phyloP scores from a whole-genome alignment of 345 rosid genomes.

The Hirschfeldia incana region DNA sequence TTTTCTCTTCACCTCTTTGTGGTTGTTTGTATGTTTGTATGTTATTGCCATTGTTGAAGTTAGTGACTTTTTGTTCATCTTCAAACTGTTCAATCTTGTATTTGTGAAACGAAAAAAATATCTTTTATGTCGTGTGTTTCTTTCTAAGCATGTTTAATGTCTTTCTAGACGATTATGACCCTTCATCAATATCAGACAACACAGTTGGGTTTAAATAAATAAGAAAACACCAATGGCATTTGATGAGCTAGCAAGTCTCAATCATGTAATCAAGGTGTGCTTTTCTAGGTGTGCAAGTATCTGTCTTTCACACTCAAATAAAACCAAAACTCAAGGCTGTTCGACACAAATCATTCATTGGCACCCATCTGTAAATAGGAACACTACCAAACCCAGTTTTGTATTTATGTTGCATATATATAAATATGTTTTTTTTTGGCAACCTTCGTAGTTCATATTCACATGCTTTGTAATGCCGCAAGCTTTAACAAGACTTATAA shows the following conservation, averaged over 20 bases:
- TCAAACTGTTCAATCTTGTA: conserved; percentile 11
- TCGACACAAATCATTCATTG: conserved; percentile 21
- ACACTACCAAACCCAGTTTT: conserved; percentile 24
- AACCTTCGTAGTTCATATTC: neutral
- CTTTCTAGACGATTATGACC: conserved; percentile 28
- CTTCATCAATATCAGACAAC: conserved; percentile 23
- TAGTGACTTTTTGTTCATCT: conserved; percentile 28
- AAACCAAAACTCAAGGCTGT: conserved; percentile 39
- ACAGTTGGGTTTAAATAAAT: neutral
- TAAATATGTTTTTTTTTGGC: neutral
- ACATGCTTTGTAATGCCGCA: conserved; percentile 40
- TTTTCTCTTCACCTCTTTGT: conserved; percentile 6
- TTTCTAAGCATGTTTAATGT: conserved; percentile 21
- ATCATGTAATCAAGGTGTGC: conserved; percentile 24
- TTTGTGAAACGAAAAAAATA: conserved; percentile 6
- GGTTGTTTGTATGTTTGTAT: conserved; percentile 11
- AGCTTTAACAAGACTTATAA: neutral
- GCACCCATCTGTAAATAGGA: conserved; percentile 22
- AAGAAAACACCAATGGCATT: neutral
- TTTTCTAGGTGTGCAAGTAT: neutral
- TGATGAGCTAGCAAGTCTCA: conserved; percentile 37
- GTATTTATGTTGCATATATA: neutral
- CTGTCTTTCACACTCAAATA: neutral
- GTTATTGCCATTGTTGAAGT: conserved; percentile 29
- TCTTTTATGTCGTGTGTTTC: conserved; percentile 17